Percentiles rank a stretch among this genome's conserved stretches.
These are phyloP conservation scores for Neurospora sp. DNA, from an alignment of 495 filamentous ascomycete species.

Conservation along the genomic window DNA sequence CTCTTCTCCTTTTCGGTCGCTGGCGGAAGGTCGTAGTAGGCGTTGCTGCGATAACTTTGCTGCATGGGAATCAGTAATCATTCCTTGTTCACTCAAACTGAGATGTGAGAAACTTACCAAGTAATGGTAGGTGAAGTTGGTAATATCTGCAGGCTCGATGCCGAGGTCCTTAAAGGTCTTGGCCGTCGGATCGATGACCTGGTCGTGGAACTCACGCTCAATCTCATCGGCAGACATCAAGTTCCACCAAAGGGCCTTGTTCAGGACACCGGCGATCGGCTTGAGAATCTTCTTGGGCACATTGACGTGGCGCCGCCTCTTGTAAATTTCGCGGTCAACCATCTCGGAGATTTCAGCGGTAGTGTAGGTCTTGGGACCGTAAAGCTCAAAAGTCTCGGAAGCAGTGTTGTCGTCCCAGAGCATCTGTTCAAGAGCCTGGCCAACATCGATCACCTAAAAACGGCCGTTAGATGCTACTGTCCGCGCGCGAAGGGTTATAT, in stretches of 20 bases:
- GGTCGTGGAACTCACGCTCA: constrained; percentile 89
- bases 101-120: constrained; percentile 51
- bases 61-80: constrained; percentile 28
- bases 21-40: constrained; percentile 86
- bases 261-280: constrained; percentile 58
- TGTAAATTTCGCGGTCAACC: constrained; percentile 86
- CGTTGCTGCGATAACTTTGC: constrained; percentile 74
- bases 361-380: constrained; percentile 87
- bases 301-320: constrained; percentile 84
- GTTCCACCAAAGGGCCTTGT: constrained; percentile 81
- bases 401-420: constrained; percentile 81
- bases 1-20: constrained; percentile 86
- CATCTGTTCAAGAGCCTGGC: constrained; percentile 77
- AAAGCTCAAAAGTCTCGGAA: constrained; percentile 87
- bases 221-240: constrained; percentile 75
- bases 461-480: constrained; percentile 11
- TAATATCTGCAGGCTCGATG: constrained; percentile 76
- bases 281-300: constrained; percentile 71
- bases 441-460: constrained; percentile 72
- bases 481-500: background rate
- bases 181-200: constrained; percentile 77
- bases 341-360: constrained; percentile 76
- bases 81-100: background rate
- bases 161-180: constrained; percentile 94
- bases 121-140: constrained; percentile 80